A percentile compares a stretch with the other conserved stretches of the same genome.
Evolutionary conservation across 306 rosid species (phyloP).

Genomic region (cucumber (Cucumis sativus)): Cucumber_9930_V3 NC_026659.2:6979001-6979500

Average conservation of each 20-base stretch:
- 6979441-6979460: neutral
- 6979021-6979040: neutral
- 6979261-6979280: neutral
- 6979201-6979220: neutral
- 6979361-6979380: neutral
- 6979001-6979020: constrained; percentile 2
- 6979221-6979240: neutral
- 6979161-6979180: no score
- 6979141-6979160: neutral
- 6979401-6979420: neutral
- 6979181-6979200: neutral
- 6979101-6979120: neutral
- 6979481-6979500: no score
- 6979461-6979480: no score
- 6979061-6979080: neutral
- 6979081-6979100: neutral
- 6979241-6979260: neutral
- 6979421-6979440: neutral
- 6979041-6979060: neutral
- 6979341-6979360: neutral
- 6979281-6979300: neutral
- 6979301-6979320: neutral
- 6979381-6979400: neutral
- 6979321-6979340: neutral
- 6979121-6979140: neutral